phyloP scores from a whole-genome alignment of 202 grass and related monocot species.

The Eragrostis tef region DNA sequence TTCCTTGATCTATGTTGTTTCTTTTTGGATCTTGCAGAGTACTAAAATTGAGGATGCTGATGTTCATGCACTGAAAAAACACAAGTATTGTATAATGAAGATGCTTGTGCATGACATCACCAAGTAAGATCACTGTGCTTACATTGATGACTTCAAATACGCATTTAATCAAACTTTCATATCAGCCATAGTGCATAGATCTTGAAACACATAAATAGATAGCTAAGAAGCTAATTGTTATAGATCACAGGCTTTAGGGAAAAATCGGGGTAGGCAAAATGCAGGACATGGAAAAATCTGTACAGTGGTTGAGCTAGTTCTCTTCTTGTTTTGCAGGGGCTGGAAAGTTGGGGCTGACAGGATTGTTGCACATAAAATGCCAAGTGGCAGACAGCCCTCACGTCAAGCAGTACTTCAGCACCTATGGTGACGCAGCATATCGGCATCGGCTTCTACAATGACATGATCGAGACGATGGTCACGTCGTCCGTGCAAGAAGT shows the following conservation, averaged over 20 bases:
- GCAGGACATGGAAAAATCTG: too few species aligned
- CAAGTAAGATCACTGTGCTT: conserved; percentile 46
- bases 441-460: too few species aligned
- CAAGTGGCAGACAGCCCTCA: too few species aligned
- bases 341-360: too few species aligned
- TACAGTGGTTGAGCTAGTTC: too few species aligned
- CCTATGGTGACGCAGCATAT: too few species aligned
- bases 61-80: conserved; percentile 47
- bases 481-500: too few species aligned
- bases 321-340: too few species aligned
- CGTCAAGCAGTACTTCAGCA: too few species aligned
- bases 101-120: conserved; percentile 48
- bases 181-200: background rate
- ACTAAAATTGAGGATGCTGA: conserved; percentile 55
- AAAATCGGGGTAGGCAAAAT: background rate
- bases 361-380: too few species aligned
- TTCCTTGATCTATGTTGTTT: background rate
- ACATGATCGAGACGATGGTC: too few species aligned
- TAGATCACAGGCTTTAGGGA: background rate
- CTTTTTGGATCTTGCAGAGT: conserved; percentile 38
- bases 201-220: background rate
- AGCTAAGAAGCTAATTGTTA: background rate
- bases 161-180: background rate
- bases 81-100: conserved; percentile 58
- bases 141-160: background rate